Base-by-base conservation (phyloP, 768 basidiomycete species). In the Crucibulum laeve region DNA sequence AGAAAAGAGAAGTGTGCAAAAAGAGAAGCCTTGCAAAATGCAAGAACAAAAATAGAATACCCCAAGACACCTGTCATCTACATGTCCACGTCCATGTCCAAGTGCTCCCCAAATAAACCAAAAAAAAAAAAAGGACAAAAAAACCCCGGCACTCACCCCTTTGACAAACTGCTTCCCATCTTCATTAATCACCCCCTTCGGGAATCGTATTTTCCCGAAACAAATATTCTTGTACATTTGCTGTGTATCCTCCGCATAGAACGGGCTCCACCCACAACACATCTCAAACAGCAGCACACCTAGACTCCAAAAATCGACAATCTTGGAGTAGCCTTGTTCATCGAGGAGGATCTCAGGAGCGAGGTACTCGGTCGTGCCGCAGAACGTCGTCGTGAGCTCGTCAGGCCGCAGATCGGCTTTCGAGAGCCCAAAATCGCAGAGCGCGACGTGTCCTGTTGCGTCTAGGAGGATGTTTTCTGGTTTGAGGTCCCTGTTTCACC, bases 251-350 rank as follows among this genome's bases (percentile, higher is more conserved):
- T 99, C 96, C 14, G 95, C 94, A 57, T 98, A 99, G 69, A 98
- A 99, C 32, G 96, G 96, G 59, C 89, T 92, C 96, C 96, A 98
- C 4, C 96, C 96, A 53, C 96, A 99, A 57, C 96, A 98, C 96
- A 99, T 99, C 68, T 99, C 96, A 60, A 98, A 99, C 18, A 99
- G 73, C 24, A 99, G 73, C 1, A 98, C 96, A 25, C 94, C 95
- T 15, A 97, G 69, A 37, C 86, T 89, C 94, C 96, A 99, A 62
- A 98, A 99, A 62, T 99, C 96, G 53, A 99, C 96, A 38, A 96
- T 83, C 67, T 98, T 98, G 36, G 89, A 91, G 65, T 99, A 98
- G 10, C 96, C 96, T 51, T 95, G 92, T 58, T 98, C 96, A 62
- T 97, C 94, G 33, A 99, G 77, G 7, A 99, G 76, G n/a, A 99